Evolutionary conservation across 306 rosid genomes (phyloP).

Genomic region (Cucurbita maxima): DNA sequence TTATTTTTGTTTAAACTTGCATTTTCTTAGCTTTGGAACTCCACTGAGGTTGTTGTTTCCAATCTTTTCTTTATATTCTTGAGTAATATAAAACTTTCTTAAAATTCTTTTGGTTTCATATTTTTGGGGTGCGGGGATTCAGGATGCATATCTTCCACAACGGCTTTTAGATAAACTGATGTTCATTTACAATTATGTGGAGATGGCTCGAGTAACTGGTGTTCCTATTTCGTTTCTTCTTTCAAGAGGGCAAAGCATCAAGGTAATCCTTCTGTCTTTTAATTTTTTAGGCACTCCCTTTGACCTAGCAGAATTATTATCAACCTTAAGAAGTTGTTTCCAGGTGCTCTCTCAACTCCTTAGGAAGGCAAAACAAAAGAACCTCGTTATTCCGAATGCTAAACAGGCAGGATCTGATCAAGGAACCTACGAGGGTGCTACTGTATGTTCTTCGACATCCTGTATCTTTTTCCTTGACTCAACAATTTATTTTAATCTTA

Average conservation of each 20-base stretch:
- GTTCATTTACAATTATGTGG: slow-evolving; percentile 92
- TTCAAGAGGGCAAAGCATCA: slow-evolving; percentile 94
- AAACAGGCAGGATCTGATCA: slow-evolving; percentile 95
- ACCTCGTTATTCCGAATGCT: slow-evolving; percentile 68
- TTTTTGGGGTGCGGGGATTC: slow-evolving; percentile 10
- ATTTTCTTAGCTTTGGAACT: background rate
- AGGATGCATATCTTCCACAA: slow-evolving; percentile 99
- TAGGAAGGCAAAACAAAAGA: slow-evolving; percentile 89
- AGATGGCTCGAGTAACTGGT: slow-evolving; percentile 99
- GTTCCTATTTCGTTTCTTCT: slow-evolving; percentile 95
- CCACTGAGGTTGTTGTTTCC: background rate
- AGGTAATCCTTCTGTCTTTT: slow-evolving; percentile 21
- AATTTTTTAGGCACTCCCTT: background rate
- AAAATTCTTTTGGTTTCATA: background rate
- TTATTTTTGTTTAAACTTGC: background rate
- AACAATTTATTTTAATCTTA: background rate
- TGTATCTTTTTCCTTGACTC: background rate
- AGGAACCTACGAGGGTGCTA: slow-evolving; percentile 96
- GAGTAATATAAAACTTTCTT: background rate
- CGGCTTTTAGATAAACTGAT: slow-evolving; percentile 89
- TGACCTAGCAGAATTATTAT: slow-evolving; percentile 2
- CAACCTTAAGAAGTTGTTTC: slow-evolving; percentile 8
- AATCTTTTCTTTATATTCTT: background rate
- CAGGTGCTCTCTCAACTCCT: slow-evolving; percentile 99
- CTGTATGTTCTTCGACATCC: slow-evolving; percentile 44